Base-by-base conservation (phyloP, 805 yeast species). In the Vanderwaltozyma tropicalis region DNA sequence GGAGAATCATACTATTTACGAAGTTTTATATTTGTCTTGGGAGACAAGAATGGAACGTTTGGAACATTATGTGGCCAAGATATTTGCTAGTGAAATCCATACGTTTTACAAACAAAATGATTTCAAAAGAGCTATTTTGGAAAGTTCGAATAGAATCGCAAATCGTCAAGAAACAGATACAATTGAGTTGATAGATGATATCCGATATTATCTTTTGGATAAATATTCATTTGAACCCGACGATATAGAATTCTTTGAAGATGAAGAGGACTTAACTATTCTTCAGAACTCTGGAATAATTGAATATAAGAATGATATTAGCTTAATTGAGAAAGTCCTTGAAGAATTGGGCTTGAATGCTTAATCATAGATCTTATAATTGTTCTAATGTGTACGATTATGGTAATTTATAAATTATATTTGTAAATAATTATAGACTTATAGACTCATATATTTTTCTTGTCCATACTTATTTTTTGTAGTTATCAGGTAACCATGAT, bases 101-200 rank as follows among this genome's bases (percentile, higher is more conserved):
- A 39, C 33, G 20, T 76, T 52, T 55, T 46, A 63, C 5, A 28
- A 45, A 1, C 61, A 61, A n/a, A 55, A 59, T 1, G 68, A 66
- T 31, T 64, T 74, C 36, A 49, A 56, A 34, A 61, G 53, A 13
- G 59, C 60, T 0, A 51, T 69, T 14, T 53, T 68, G 16, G 67
- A 65, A 44, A 67, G 74, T 51, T 80, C 89, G 0, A 44, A 49
- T 13, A 61, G 84, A 47, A 80, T 83, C 35, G 50, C 68, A 16
- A 58, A 54, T 13, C 68, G 92, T 51, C 77, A 83, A 46, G 84
- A 76, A 42, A 78, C 82, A 0, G 94, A 83, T 59, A 79, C 89
- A 1, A 79, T 83, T 50, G 94, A 83, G 49, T 62, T 83, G 46
- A 65, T 83, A 20, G 94, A 82, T 57, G 94, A 82, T 59, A 77